Base-by-base conservation (phyloP, 192 early-diverging fungal species). In the Podila horticola region DNA sequence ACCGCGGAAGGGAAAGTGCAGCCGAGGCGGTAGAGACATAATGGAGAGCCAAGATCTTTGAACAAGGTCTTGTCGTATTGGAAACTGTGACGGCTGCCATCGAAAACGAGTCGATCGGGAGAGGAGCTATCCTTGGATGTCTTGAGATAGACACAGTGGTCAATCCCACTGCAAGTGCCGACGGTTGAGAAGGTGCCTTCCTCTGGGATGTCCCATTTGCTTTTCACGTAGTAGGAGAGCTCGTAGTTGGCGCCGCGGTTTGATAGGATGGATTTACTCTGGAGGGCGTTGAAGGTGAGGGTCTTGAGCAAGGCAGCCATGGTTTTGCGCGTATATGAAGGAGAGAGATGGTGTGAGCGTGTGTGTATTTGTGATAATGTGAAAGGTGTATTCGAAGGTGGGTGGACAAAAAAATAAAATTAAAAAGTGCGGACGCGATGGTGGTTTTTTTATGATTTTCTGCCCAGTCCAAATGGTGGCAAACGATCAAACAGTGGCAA, bases 131-230 rank as follows among this genome's bases (percentile, higher is more conserved):
- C 63, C 36, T 64, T 45, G 63, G 63, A 64, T 20, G 36, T 64
- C 63, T 64, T 26, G 63, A 64, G 63, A 48, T 64, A 64, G n/a
- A 64, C 63, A 48, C 34, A 64, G n/a, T 48, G 0, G 38, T 64
- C 41, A 24, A 64, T 64, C 41, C 63, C 63, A 48, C 63, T 64
- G 45, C 63, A 64, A 2, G 63, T 64, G 22, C 63, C 34, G 38
- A 45, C 8, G 38, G 63, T 38, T 64, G 63, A 64, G 41, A 64
- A 64, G 9, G 63, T 64, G 24, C 41, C 38, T 48, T 13, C 0
- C 20, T 64, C 63, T 26, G 63, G 63, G 63, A 24, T 64, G 41
- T 64, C 63, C 45, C 63, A 64, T 45, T 64, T 64, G 63, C 63
- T 64, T n/a, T 15, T 29, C 22, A 64, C 34, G 34, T 36, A 1